Evolutionary conservation across 2,329 filamentous ascomycete genomes (phyloP).

Genomic region (Neodidymelliopsis sp.): DNA sequence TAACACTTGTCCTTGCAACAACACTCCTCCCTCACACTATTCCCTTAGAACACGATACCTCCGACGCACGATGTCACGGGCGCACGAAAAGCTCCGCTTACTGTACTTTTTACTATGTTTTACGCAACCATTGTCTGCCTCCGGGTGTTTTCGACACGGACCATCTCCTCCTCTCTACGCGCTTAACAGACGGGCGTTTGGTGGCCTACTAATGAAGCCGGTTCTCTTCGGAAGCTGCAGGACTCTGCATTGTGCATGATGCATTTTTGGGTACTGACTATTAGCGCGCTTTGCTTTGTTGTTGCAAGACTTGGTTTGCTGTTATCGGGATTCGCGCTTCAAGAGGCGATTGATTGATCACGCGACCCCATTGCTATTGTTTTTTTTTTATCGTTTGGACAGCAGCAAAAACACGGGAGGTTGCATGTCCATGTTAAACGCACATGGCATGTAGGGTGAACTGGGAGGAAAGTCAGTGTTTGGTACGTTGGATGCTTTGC

Average conservation of each 20-base stretch:
- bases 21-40: conserved; percentile 10
- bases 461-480: not conserved
- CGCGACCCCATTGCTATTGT: too few species aligned
- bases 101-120: conserved; percentile 21
- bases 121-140: conserved; percentile 9
- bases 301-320: conserved; percentile 6
- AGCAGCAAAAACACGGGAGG: too few species aligned
- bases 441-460: too few species aligned
- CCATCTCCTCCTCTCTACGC: not conserved
- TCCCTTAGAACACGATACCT: conserved; percentile 19
- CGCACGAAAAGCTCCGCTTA: conserved; percentile 20
- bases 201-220: conserved; percentile 10
- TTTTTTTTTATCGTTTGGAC: too few species aligned
- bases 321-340: not conserved
- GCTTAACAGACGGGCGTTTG: conserved; percentile 11
- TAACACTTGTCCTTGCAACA: conserved; percentile 2
- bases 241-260: conserved; percentile 18
- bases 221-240: conserved; percentile 11
- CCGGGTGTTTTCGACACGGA: conserved; percentile 12
- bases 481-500: not conserved
- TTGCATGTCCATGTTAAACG: too few species aligned
- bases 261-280: conserved; percentile 8
- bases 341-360: not conserved
- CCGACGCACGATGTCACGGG: conserved; percentile 21
- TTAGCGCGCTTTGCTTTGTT: conserved; percentile 12